These are phyloP conservation scores for Capsella rubella DNA, from an alignment of 441 rosid genomes.

Conservation along the genomic window DNA sequence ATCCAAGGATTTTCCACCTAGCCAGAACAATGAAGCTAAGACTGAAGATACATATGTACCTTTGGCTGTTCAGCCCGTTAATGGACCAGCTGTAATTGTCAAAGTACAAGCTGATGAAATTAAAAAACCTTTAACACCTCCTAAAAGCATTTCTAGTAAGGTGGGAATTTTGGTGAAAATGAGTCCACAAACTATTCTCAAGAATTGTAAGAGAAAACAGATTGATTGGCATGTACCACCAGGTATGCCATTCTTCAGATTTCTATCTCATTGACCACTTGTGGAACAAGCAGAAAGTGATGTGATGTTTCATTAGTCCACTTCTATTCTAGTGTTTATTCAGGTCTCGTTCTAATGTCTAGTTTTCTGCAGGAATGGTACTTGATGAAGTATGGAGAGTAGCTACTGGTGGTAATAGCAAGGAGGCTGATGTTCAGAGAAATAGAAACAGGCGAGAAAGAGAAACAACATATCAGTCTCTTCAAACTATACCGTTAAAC, in stretches of 20 bases:
- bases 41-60: conserved; percentile 39
- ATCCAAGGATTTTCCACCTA: conserved; percentile 45
- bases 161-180: conserved; percentile 51
- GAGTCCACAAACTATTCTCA: conserved; percentile 56
- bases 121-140: conserved; percentile 50
- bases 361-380: conserved; percentile 71
- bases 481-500: conserved; percentile 72
- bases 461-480: conserved; percentile 65
- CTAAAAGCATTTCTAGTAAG: conserved; percentile 45
- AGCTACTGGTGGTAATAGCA: conserved; percentile 88
- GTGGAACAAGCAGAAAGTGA: not conserved
- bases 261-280: conserved; percentile 32
- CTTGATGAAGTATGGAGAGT: conserved; percentile 71
- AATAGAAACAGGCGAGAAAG: conserved; percentile 88
- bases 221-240: conserved; percentile 81
- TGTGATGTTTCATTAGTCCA: not conserved
- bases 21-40: conserved; percentile 36
- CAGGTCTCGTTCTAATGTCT: conserved; percentile 45
- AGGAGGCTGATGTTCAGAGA: conserved; percentile 86
- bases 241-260: conserved; percentile 64
- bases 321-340: conserved; percentile 30
- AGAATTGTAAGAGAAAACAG: conserved; percentile 59
- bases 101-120: conserved; percentile 56
- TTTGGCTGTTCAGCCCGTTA: conserved; percentile 34
- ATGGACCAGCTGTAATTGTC: conserved; percentile 44